Evolutionary conservation across 2,329 filamentous ascomycete genomes (phyloP).

Genomic region (Didymella arachidicola): DNA sequence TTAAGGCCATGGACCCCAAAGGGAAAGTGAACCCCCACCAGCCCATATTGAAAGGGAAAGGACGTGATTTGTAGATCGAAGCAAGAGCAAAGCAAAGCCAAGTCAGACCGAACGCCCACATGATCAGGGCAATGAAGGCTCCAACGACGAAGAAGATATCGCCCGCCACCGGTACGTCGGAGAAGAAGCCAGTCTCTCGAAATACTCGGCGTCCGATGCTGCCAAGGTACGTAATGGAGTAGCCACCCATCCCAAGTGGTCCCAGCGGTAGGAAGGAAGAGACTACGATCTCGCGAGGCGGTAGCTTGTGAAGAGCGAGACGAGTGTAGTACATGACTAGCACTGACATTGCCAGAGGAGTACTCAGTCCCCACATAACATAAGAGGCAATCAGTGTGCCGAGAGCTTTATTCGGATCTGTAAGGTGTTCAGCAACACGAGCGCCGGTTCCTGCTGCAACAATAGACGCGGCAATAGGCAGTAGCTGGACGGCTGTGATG

Average conservation of each 20-base stretch:
- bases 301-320: constrained; percentile 70
- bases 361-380: constrained; percentile 72
- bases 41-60: constrained; percentile 68
- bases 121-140: constrained; percentile 60
- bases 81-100: constrained; percentile 64
- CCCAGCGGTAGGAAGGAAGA: constrained; percentile 73
- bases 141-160: constrained; percentile 64
- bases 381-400: constrained; percentile 71
- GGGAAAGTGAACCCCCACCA: constrained; percentile 71
- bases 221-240: constrained; percentile 62
- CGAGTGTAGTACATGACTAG: constrained; percentile 75
- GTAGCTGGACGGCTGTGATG: constrained; percentile 70
- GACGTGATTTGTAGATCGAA: constrained; percentile 53
- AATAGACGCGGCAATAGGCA: constrained; percentile 72
- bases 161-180: constrained; percentile 54
- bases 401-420: constrained; percentile 62
- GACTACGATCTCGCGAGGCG: constrained; percentile 71
- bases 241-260: constrained; percentile 72
- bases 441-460: constrained; percentile 71
- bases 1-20: constrained; percentile 63
- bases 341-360: constrained; percentile 67
- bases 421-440: constrained; percentile 68
- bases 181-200: constrained; percentile 49
- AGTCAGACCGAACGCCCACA: constrained; percentile 65
- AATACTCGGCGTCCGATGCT: constrained; percentile 55